Evolutionary conservation across 208 protist genomes (phyloP), one percentile per base, ranked within the genome.

Genomic region (Phytomonas serpens): DNA sequence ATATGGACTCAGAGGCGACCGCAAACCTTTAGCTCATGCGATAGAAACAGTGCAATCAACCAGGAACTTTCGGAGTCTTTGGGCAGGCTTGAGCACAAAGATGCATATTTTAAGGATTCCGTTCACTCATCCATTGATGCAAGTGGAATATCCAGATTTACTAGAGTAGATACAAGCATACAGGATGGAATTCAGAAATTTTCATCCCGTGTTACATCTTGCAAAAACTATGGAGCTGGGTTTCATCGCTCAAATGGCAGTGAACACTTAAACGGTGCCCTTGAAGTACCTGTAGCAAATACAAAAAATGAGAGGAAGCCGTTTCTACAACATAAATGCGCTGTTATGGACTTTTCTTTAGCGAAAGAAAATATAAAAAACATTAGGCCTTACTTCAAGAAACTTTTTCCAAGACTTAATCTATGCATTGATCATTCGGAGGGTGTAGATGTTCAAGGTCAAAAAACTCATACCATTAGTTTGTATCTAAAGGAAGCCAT

Each of bases 381-480:
- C 4, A 57, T 57, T 9, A 57, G 23, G 9, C 23, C 38, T 1
- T 65, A 74, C n/a, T 9, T 90, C 4, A 67, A 77, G 19, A 9
- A 29, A 16, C 27, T 64, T 2, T 86, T 83, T 72, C 90, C 90
- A 1, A 37, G 72, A n/a, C 71, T 95, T 0, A 73, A 68, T 19
- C 64, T 93, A 5, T 19, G 73, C 23, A 37, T 90, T 68, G 75
- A 75, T 31, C 87, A 95, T 77, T 87, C 85, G 2, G 78, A 79
- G 42, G 88, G 81, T 0, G 61, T 64, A 23, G 88, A 95, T 74
- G 73, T 92, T 47, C 78, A 90, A 36, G 82, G 81, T 19, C 74
- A 61, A 2, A 63, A 77, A n/a, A 87, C 87, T 47, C 88, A 93
- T 66, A 85, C 86, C 31, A 67, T 91, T 40, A 77, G 76, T 13